phyloP scores from a whole-genome alignment of 2,329 filamentous ascomycete species.

The Phialophora chinensis region DNA sequence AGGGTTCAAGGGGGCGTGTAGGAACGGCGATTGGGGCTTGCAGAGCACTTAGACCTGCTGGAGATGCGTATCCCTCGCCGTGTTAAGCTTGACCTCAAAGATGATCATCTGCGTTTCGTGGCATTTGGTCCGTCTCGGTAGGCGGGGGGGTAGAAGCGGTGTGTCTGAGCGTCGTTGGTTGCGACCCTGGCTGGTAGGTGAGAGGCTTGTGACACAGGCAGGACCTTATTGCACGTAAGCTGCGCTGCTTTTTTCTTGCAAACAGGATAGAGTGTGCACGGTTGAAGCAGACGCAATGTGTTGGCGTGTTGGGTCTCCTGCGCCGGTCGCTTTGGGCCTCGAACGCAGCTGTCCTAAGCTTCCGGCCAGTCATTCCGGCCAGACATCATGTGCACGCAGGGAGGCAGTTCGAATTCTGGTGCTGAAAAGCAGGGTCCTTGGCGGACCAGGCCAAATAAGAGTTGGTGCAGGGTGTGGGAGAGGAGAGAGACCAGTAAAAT shows the following conservation, averaged over 20 bases:
- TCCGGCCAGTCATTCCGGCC: background rate
- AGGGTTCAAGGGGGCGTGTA: background rate
- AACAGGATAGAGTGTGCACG: background rate
- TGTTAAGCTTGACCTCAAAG: background rate
- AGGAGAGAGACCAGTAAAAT: constrained; percentile 1
- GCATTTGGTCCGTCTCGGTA: background rate
- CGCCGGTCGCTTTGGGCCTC: background rate
- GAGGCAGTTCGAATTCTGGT: background rate
- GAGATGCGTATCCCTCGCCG: background rate
- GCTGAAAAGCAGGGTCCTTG: background rate
- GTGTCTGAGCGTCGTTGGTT: background rate
- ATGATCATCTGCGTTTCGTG: background rate
- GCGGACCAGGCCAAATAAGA: background rate
- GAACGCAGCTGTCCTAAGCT: background rate
- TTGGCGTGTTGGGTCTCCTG: background rate
- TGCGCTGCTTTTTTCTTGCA: background rate
- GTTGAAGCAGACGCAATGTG: background rate
- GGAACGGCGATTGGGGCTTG: background rate
- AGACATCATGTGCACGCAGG: background rate
- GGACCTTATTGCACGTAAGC: background rate
- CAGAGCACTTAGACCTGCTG: background rate
- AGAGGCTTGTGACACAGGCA: background rate
- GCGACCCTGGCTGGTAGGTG: background rate
- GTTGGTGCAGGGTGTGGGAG: background rate
- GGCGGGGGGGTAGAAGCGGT: background rate